Evolutionary conservation across 176 grass and related monocot genomes (phyloP).

Genomic region (Triticum urartu): DNA sequence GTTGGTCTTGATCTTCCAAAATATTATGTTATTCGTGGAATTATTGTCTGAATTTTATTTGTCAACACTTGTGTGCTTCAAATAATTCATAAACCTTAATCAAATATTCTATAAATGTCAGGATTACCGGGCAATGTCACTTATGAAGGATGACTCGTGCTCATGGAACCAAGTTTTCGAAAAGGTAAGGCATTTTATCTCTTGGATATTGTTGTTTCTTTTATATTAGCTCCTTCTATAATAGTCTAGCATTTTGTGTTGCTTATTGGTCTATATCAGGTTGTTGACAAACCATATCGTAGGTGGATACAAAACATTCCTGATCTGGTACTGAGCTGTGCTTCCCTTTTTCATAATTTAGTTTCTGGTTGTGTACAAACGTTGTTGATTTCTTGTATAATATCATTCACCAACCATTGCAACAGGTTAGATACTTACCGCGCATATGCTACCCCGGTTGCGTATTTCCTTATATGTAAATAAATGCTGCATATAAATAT

Average conservation of each 20-base stretch:
- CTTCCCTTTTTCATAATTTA: neutral
- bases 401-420: neutral
- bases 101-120: neutral
- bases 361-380: neutral
- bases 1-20: constrained; percentile 6
- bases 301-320: neutral
- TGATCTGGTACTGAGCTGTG: neutral
- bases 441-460: neutral
- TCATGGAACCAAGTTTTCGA: neutral
- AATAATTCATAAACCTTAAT: constrained; percentile 6
- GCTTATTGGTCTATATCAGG: constrained; percentile 10
- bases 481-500: neutral
- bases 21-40: constrained; percentile 26
- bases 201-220: neutral
- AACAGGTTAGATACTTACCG: neutral
- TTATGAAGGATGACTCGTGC: neutral
- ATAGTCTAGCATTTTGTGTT: neutral
- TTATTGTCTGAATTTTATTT: constrained; percentile 19
- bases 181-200: neutral
- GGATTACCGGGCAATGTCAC: neutral
- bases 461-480: neutral
- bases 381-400: neutral
- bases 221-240: neutral
- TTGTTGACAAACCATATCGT: neutral
- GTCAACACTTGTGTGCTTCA: neutral